Conservation (phyloP, 495 filamentous ascomycete genomes). For the Chaetomium fimeti region DNA sequence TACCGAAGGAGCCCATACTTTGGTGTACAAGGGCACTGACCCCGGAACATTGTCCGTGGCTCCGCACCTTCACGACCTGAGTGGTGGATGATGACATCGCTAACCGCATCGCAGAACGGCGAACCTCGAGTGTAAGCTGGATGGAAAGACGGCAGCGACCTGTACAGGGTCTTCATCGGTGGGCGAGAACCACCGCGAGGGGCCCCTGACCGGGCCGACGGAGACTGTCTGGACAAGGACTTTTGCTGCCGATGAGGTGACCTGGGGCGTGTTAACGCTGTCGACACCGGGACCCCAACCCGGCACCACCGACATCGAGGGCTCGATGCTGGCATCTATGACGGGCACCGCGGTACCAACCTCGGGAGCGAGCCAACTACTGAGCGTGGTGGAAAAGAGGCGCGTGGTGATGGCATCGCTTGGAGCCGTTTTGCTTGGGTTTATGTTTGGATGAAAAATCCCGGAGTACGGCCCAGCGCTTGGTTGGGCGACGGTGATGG, state of each 20-base stretch:
- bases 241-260: constrained; percentile 33
- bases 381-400: background rate
- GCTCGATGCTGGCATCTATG: constrained; percentile 22
- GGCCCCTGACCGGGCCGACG: constrained; percentile 35
- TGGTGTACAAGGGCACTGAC: constrained; percentile 32
- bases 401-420: background rate
- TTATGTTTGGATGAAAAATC: background rate
- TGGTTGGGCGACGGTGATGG: background rate
- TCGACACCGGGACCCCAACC: constrained; percentile 29
- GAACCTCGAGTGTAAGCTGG: constrained; percentile 36
- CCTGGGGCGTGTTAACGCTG: constrained; percentile 43
- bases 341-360: constrained; percentile 17
- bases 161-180: constrained; percentile 41
- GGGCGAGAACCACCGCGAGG: constrained; percentile 29
- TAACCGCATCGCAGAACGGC: constrained; percentile 32
- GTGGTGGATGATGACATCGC: background rate
- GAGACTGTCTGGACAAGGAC: constrained; percentile 37
- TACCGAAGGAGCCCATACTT: constrained; percentile 38
- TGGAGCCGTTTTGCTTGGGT: background rate
- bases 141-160: constrained; percentile 37
- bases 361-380: constrained; percentile 13
- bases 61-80: background rate
- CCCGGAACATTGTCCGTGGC: constrained; percentile 33
- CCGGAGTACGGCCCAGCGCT: background rate
- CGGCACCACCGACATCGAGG: constrained; percentile 29